Evolutionary conservation across 371 early-diverging fungal species (phyloP).

Genomic region (Conidiobolus incongruus): DNA sequence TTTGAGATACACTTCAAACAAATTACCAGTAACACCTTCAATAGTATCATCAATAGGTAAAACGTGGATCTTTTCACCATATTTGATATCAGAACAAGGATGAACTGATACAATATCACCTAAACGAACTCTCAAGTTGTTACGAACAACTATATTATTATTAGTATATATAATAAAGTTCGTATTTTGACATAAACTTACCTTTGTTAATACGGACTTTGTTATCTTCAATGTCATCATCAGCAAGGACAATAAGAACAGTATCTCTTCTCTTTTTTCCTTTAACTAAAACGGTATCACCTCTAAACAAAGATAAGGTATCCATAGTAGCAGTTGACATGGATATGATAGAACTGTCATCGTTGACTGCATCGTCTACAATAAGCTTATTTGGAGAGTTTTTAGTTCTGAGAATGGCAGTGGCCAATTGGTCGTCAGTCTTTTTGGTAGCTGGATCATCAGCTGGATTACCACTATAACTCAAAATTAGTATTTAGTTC

Average conservation of each 20-base stretch:
- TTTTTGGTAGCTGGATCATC: constrained; percentile 16
- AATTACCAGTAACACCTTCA: constrained; percentile 90
- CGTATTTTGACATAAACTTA: constrained; percentile 12
- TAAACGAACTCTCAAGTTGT: constrained; percentile 91
- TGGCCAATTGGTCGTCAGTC: constrained; percentile 59
- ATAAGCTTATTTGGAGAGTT: constrained; percentile 89
- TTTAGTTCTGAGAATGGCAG: constrained; percentile 89
- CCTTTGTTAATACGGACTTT: constrained; percentile 88
- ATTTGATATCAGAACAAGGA: constrained; percentile 86
- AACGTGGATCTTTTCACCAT: constrained; percentile 88
- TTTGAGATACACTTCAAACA: constrained; percentile 94
- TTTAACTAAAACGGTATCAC: constrained; percentile 89
- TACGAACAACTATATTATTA: constrained; percentile 58
- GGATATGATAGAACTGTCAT: constrained; percentile 87
- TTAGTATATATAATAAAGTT: not conserved
- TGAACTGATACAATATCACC: constrained; percentile 97
- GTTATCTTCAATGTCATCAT: constrained; percentile 77
- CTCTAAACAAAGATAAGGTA: constrained; percentile 70
- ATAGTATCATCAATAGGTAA: constrained; percentile 97
- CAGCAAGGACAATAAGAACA: constrained; percentile 81
- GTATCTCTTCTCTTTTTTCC: constrained; percentile 98
- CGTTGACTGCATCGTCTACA: constrained; percentile 89
- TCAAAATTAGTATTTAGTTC: too few species aligned
- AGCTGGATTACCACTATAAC: constrained; percentile 17
- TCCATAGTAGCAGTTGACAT: constrained; percentile 89